Percentiles rank a stretch among this genome's conserved stretches.
These are phyloP conservation scores for Laburnicola sp. DNA, from an alignment of 2,329 filamentous ascomycete genomes.

Conservation along the genomic window DNA sequence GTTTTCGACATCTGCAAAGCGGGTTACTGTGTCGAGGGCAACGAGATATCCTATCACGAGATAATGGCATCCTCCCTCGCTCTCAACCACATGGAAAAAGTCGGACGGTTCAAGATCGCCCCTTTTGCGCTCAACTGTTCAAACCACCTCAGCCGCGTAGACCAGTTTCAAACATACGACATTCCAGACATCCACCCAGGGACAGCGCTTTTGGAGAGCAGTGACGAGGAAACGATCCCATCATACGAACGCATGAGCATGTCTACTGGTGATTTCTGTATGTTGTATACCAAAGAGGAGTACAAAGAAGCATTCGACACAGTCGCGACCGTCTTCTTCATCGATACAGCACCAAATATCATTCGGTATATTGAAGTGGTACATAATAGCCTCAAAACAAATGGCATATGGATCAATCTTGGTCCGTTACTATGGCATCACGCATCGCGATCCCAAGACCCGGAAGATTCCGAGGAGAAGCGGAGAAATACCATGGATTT, in stretches of 20 bases:
- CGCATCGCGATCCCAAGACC: constrained; percentile 66
- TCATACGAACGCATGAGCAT: constrained; percentile 78
- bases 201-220: constrained; percentile 34
- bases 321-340: constrained; percentile 90
- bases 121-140: constrained; percentile 89
- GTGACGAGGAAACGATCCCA: constrained; percentile 22
- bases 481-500: constrained; percentile 32
- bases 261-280: constrained; percentile 89
- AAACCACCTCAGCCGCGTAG: constrained; percentile 72
- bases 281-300: constrained; percentile 71
- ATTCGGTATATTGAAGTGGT: constrained; percentile 89
- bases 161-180: constrained; percentile 73
- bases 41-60: constrained; percentile 95
- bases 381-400: constrained; percentile 71
- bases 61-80: constrained; percentile 81
- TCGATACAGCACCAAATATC: constrained; percentile 93
- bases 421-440: constrained; percentile 96
- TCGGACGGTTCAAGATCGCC: constrained; percentile 71
- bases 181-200: constrained; percentile 73
- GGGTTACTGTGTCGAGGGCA: constrained; percentile 80
- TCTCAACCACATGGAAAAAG: constrained; percentile 66
- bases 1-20: constrained; percentile 80
- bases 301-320: constrained; percentile 71
- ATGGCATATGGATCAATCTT: constrained; percentile 84
- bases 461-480: constrained; percentile 19